Percentiles rank a stretch among this genome's conserved stretches.
phyloP scores from a whole-genome alignment of 73 alveolate species.

The Paramecium sexaurelia region DNA sequence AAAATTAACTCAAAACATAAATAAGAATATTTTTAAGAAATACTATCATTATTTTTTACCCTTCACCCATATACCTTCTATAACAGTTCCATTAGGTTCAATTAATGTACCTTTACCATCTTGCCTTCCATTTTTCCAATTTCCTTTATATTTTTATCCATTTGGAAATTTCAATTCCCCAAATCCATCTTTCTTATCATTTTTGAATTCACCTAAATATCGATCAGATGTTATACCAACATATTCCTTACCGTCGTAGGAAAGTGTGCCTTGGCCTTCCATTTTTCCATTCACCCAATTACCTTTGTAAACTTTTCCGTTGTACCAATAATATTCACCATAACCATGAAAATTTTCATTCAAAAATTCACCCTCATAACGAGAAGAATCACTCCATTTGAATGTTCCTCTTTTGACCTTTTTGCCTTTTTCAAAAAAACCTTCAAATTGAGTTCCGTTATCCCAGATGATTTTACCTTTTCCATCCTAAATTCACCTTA shows the following conservation, averaged over 20 bases:
- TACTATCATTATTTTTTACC: background rate
- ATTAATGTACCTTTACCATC: background rate
- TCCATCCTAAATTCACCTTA: background rate
- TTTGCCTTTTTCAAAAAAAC: background rate
- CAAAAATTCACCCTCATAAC: background rate
- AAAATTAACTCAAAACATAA: background rate
- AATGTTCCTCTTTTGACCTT: background rate
- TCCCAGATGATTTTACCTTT: constrained; percentile 19
- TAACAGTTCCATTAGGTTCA: background rate
- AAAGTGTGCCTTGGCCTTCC: constrained; percentile 30
- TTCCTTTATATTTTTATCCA: background rate
- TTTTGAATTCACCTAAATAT: constrained; percentile 3
- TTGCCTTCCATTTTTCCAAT: constrained; percentile 4
- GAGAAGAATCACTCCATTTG: constrained; percentile 11
- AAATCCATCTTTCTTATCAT: background rate
- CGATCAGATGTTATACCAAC: background rate
- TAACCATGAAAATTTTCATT: constrained; percentile 24
- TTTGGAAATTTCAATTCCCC: background rate
- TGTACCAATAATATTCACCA: constrained; percentile 70
- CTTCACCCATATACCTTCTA: constrained; percentile 5
- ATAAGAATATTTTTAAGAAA: background rate
- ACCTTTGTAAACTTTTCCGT: constrained; percentile 77
- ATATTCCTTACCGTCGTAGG: constrained; percentile 2
- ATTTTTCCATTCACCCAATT: constrained; percentile 14
- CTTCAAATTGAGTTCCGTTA: constrained; percentile 10